Percentiles rank a stretch among this genome's conserved stretches.
Evolutionary conservation across 495 filamentous ascomycete genomes (phyloP).

Genomic region (Podospora pseudocomata): DNA sequence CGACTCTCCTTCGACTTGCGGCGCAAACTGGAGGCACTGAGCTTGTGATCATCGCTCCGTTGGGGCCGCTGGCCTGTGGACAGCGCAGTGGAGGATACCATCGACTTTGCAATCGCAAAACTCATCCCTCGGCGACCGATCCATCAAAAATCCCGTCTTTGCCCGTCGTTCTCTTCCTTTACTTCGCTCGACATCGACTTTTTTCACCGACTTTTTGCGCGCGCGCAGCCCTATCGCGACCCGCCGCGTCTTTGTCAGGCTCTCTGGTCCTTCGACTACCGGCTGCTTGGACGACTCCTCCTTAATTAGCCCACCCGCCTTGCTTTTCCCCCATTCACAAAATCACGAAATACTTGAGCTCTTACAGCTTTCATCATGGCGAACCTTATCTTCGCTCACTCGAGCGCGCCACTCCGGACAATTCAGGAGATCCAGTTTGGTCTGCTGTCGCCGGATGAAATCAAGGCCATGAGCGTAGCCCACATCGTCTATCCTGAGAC

Average conservation of each 20-base stretch:
- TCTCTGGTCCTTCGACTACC: slow-evolving; percentile 2
- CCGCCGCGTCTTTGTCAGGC: slow-evolving; percentile 17
- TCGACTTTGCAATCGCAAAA: slow-evolving; percentile 20
- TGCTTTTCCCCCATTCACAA: neutral
- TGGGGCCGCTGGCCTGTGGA: slow-evolving; percentile 36
- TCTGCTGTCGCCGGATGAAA: slow-evolving; percentile 91
- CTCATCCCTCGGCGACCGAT: slow-evolving; percentile 19
- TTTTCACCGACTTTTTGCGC: slow-evolving; percentile 16
- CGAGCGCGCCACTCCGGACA: slow-evolving; percentile 89
- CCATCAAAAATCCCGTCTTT: slow-evolving; percentile 23
- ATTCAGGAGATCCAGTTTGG: slow-evolving; percentile 99
- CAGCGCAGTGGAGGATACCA: slow-evolving; percentile 36
- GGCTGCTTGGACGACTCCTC: slow-evolving; percentile 6
- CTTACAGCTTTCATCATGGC: slow-evolving; percentile 61
- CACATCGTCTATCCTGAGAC: slow-evolving; percentile 95
- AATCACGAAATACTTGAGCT: slow-evolving; percentile 9
- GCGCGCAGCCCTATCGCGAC: slow-evolving; percentile 11
- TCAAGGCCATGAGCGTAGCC: slow-evolving; percentile 93
- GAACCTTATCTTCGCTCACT: slow-evolving; percentile 87
- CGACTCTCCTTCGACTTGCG: slow-evolving; percentile 18
- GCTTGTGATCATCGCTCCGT: slow-evolving; percentile 31
- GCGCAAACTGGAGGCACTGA: slow-evolving; percentile 26
- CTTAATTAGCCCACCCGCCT: slow-evolving; percentile 15
- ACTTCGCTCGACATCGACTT: slow-evolving; percentile 4
- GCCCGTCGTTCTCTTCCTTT: slow-evolving; percentile 13